phyloP scores from a whole-genome alignment of 1,284 basidiomycete species.

The Trametes hirsuta region DNA sequence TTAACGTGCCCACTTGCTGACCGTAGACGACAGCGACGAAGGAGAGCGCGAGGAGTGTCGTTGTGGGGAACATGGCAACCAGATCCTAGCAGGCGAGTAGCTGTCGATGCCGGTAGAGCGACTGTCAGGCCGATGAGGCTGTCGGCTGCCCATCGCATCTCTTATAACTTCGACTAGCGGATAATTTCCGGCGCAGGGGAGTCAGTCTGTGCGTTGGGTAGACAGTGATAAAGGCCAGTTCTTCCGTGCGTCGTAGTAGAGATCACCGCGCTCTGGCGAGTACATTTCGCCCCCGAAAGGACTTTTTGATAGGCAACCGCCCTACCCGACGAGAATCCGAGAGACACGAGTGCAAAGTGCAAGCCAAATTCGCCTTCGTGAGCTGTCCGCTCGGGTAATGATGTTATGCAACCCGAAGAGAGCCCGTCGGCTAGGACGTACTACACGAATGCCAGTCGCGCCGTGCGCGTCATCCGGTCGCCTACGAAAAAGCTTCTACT shows the following conservation, averaged over 20 bases:
- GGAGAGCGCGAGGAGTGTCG: conserved; percentile 31
- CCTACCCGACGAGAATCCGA: conserved; percentile 18
- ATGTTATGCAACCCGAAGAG: conserved; percentile 14
- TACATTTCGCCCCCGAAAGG: too few species aligned
- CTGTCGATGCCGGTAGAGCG: conserved; percentile 13
- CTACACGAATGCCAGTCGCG: conserved; percentile 12
- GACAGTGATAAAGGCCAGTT: neutral
- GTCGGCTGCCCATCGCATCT: neutral
- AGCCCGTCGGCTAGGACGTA: conserved; percentile 4
- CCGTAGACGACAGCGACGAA: conserved; percentile 31
- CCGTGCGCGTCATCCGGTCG: neutral
- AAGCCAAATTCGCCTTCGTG: neutral
- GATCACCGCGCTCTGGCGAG: neutral
- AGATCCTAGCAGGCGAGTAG: neutral
- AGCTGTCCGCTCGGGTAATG: neutral
- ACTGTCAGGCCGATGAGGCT: conserved; percentile 22
- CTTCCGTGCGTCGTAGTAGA: conserved; percentile 1
- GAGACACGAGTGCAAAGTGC: neutral
- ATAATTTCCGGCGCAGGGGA: conserved; percentile 11
- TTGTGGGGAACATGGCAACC: conserved; percentile 30
- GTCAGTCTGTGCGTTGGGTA: neutral
- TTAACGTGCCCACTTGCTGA: conserved; percentile 40
- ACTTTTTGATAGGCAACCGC: too few species aligned
- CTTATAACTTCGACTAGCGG: conserved; percentile 18
- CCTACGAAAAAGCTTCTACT: neutral